Conservation (phyloP, 192 early-diverging fungal genomes). For the Geranomyces michiganensis region DNA sequence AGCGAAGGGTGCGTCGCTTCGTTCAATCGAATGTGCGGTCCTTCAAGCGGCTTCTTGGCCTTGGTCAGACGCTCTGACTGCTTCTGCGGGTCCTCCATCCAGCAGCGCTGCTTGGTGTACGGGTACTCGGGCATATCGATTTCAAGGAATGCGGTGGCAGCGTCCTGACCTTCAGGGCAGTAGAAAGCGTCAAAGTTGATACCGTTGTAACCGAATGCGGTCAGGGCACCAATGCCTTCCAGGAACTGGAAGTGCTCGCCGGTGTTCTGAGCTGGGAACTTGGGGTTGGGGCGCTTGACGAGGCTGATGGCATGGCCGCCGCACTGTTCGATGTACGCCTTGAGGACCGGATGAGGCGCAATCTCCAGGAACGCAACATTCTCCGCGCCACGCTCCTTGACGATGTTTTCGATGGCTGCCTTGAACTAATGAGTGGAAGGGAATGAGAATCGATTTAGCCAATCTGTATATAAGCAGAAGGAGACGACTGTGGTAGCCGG, state of each 20-base stretch:
- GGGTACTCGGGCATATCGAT: constrained; percentile 13
- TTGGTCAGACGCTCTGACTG: not conserved
- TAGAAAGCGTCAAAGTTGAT: constrained; percentile 17
- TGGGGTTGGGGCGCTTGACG: constrained; percentile 11
- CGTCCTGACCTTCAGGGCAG: not conserved
- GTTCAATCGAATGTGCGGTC: constrained; percentile 24
- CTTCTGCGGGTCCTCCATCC: constrained; percentile 1
- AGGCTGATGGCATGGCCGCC: not conserved
- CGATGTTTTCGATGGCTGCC: constrained; percentile 18
- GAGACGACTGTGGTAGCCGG: too few species aligned
- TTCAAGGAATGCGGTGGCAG: constrained; percentile 4
- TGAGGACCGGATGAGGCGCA: constrained; percentile 37
- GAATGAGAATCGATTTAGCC: too few species aligned
- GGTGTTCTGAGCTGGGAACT: constrained; percentile 19
- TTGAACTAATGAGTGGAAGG: constrained; percentile 6
- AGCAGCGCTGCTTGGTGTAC: constrained; percentile 8
- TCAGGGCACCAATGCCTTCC: constrained; percentile 16
- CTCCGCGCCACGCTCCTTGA: constrained; percentile 11
- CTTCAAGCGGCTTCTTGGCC: constrained; percentile 21
- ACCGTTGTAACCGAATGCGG: not conserved
- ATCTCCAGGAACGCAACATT: constrained; percentile 28
- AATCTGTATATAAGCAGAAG: too few species aligned
- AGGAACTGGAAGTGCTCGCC: constrained; percentile 12
- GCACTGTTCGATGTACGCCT: constrained; percentile 34
- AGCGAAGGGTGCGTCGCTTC: constrained; percentile 29